phyloP scores from a whole-genome alignment of 2,329 filamentous ascomycete species.

The Fusarium mangiferae region DNA sequence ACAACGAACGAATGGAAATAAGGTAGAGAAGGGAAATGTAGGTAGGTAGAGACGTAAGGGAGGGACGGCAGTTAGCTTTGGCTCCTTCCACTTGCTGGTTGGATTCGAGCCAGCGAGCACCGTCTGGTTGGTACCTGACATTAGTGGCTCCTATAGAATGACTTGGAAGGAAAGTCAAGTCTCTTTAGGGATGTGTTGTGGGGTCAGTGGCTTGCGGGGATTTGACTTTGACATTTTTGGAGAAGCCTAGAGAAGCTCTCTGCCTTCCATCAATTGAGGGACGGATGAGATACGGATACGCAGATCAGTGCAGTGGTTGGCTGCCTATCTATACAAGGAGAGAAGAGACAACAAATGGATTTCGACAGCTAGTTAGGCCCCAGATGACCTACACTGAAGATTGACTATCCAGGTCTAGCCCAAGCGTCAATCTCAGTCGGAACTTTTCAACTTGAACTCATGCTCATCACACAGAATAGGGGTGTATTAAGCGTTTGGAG shows the following conservation, averaged over 20 bases:
- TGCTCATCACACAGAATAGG: slow-evolving; percentile 13
- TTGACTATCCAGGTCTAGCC: slow-evolving; percentile 30
- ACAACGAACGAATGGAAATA: not conserved
- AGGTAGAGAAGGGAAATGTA: not conserved
- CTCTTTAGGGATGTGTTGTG: slow-evolving; percentile 17
- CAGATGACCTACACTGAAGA: slow-evolving; percentile 10
- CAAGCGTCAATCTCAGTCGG: slow-evolving; percentile 36
- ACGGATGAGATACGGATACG: slow-evolving; percentile 23
- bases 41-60: not conserved
- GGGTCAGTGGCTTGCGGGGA: slow-evolving; percentile 34
- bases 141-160: slow-evolving; percentile 37
- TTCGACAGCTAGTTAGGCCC: not conserved
- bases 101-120: slow-evolving; percentile 28
- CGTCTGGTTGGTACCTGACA: slow-evolving; percentile 40
- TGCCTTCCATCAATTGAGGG: not conserved
- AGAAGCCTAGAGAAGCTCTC: slow-evolving; percentile 28
- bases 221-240: slow-evolving; percentile 20
- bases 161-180: slow-evolving; percentile 22
- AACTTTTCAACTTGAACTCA: slow-evolving; percentile 7
- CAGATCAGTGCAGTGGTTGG: not conserved
- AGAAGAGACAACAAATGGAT: slow-evolving; percentile 34
- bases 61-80: slow-evolving; percentile 21
- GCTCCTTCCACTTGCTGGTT: slow-evolving; percentile 22
- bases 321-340: slow-evolving; percentile 1
- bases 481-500: slow-evolving; percentile 20